phyloP scores from a whole-genome alignment of 345 rosid genomes.

The Mercurialis annua region DNA sequence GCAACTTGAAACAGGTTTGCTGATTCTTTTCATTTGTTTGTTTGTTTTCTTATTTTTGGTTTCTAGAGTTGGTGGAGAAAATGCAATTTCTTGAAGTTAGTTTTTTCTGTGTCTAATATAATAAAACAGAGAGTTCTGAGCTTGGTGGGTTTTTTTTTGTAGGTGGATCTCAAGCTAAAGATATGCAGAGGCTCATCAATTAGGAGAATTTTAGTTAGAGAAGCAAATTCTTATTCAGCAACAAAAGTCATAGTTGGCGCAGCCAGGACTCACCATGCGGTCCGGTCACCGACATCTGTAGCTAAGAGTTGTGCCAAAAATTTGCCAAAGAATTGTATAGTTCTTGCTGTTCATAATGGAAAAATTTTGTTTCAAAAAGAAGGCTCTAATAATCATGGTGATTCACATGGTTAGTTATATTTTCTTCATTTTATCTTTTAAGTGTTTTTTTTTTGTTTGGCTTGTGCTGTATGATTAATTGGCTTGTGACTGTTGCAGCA shows the following conservation, averaged over 20 bases:
- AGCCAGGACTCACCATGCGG: conserved; percentile 12
- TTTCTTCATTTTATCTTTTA: background rate
- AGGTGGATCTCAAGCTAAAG: conserved; percentile 38
- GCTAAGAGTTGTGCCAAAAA: conserved; percentile 32
- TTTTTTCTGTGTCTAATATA: background rate
- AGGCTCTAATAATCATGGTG: background rate
- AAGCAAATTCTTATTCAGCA: conserved; percentile 24
- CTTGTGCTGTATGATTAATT: background rate
- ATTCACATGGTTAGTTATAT: conserved; percentile 6
- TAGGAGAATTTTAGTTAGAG: conserved; percentile 25
- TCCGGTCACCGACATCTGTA: conserved; percentile 26
- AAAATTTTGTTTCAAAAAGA: conserved; percentile 29
- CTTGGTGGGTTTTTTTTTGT: conserved; percentile 11
- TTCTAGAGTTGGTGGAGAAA: conserved; percentile 12
- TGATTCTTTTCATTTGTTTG: conserved; percentile 1
- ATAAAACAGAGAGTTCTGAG: background rate
- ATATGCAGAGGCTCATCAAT: conserved; percentile 32
- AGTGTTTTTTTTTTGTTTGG: background rate
- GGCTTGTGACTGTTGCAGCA: conserved; percentile 36
- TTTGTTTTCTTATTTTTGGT: background rate
- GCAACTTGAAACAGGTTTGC: conserved; percentile 36
- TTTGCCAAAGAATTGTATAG: conserved; percentile 20
- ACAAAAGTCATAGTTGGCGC: conserved; percentile 26
- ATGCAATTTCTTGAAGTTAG: background rate
- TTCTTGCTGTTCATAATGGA: conserved; percentile 30